phyloP scores from a whole-genome alignment of 345 rosid species.

The Euphorbia peplus region DNA sequence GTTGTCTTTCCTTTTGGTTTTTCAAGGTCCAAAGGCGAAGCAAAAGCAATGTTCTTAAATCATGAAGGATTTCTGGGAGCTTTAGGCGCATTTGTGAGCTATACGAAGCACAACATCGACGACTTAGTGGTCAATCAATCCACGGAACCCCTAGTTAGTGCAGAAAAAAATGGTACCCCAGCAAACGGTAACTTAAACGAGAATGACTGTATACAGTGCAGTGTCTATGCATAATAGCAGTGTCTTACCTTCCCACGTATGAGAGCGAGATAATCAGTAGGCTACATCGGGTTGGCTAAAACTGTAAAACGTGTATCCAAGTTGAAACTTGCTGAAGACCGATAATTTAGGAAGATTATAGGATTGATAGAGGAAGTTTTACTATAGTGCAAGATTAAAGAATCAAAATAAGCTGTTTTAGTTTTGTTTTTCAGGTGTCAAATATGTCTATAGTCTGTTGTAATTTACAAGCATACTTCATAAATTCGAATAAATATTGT shows the following conservation, averaged over 20 bases:
- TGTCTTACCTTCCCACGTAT: neutral
- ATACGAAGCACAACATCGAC: slow-evolving; percentile 32
- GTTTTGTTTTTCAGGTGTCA: neutral
- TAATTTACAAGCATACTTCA: neutral
- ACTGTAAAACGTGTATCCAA: slow-evolving; percentile 15
- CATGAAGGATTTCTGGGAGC: slow-evolving; percentile 95
- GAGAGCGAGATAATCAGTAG: neutral
- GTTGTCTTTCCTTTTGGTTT: slow-evolving; percentile 4
- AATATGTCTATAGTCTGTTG: slow-evolving; percentile 1
- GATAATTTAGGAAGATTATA: neutral
- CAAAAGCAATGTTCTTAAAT: slow-evolving; percentile 72
- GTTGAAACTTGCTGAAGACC: slow-evolving; percentile 12
- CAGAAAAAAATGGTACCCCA: slow-evolving; percentile 23
- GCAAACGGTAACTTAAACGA: slow-evolving; percentile 23
- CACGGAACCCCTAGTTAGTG: slow-evolving; percentile 10
- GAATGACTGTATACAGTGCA: slow-evolving; percentile 34
- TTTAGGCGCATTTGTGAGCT: slow-evolving; percentile 67
- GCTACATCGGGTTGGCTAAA: neutral
- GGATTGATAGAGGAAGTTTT: neutral
- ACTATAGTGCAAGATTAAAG: neutral
- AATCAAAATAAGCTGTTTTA: neutral
- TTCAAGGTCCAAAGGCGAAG: slow-evolving; percentile 82
- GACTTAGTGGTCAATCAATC: slow-evolving; percentile 19
- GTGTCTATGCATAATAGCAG: slow-evolving; percentile 25
- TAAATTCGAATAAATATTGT: neutral